Evolutionary conservation across 2,329 filamentous ascomycete species (phyloP).

Genomic region (Sporothrix phasma): DNA sequence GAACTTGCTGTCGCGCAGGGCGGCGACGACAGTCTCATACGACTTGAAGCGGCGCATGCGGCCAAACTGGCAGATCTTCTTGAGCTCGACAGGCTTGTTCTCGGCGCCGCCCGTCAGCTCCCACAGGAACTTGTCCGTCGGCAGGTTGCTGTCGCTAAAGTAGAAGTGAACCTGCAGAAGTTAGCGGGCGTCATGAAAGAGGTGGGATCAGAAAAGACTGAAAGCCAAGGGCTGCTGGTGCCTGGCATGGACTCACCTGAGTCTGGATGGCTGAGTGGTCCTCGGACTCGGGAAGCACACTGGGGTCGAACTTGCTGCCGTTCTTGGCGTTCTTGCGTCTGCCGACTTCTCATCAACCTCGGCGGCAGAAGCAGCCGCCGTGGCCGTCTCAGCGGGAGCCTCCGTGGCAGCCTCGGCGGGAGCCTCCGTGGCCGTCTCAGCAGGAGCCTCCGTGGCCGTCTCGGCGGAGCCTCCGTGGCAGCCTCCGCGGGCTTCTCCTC

Average conservation of each 20-base stretch:
- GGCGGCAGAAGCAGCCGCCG: conserved; percentile 14
- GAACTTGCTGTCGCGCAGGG: conserved; percentile 65
- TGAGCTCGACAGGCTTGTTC: conserved; percentile 73
- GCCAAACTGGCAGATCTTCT: conserved; percentile 75
- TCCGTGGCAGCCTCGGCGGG: too few relatives aligned
- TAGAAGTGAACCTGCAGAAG: conserved; percentile 82
- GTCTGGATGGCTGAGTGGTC: conserved; percentile 74
- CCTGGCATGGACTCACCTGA: conserved; percentile 46
- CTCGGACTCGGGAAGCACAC: conserved; percentile 56
- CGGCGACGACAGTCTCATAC: conserved; percentile 70
- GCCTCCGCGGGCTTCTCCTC: conserved; percentile 19
- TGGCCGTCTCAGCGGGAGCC: conserved; percentile 20
- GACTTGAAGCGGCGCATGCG: conserved; percentile 94
- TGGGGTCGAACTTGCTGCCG: conserved; percentile 63
- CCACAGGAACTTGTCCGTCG: conserved; percentile 80
- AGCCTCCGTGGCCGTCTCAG: conserved; percentile 12
- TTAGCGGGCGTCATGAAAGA: background rate
- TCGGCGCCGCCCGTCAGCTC: conserved; percentile 63
- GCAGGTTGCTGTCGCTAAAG: conserved; percentile 85
- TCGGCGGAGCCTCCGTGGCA: conserved; percentile 25
- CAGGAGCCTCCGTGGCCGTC: conserved; percentile 25
- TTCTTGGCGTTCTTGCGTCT: conserved; percentile 35
- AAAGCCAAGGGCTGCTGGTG: background rate
- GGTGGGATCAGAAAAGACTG: background rate
- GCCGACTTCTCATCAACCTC: background rate